Evolutionary conservation across 1,284 basidiomycete genomes (phyloP).

Genomic region (Agaricales sp.): DNA sequence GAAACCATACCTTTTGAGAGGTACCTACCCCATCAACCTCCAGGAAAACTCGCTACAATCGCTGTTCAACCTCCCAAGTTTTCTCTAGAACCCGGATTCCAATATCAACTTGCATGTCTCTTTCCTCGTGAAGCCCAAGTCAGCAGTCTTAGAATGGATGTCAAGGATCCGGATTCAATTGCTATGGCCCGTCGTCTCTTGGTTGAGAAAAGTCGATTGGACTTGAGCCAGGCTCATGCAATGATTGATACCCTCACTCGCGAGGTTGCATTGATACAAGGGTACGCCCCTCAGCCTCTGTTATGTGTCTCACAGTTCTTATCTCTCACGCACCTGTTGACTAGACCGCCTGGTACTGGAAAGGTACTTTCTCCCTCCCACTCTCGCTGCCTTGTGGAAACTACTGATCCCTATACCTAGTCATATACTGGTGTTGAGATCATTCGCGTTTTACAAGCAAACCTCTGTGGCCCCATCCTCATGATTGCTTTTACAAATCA

Average conservation of each 20-base stretch:
- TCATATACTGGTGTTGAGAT: constrained; percentile 61
- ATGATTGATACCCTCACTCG: constrained; percentile 47
- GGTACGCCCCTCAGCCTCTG: constrained; percentile 40
- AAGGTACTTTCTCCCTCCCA: constrained; percentile 37
- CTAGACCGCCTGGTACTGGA: constrained; percentile 66
- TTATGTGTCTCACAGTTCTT: not conserved
- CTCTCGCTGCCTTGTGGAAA: not conserved
- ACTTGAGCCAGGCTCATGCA: constrained; percentile 59
- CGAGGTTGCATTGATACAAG: constrained; percentile 60
- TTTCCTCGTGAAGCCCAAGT: constrained; percentile 23
- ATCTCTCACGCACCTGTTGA: constrained; percentile 5
- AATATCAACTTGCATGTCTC: constrained; percentile 34
- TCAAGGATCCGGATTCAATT: constrained; percentile 26
- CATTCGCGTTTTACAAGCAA: constrained; percentile 48
- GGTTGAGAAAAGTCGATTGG: constrained; percentile 37
- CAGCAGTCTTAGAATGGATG: constrained; percentile 21
- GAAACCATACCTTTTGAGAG: constrained; percentile 39
- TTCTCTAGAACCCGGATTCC: constrained; percentile 35
- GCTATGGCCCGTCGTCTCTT: constrained; percentile 30
- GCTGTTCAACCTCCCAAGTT: constrained; percentile 38
- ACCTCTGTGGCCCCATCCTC: constrained; percentile 41
- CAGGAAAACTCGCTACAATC: constrained; percentile 18
- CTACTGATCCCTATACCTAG: constrained; percentile 19
- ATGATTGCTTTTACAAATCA: constrained; percentile 72
- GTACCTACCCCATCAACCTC: constrained; percentile 35